phyloP scores from a whole-genome alignment of 2,329 filamentous ascomycete genomes.

The Aspergillus arachidicola region DNA sequence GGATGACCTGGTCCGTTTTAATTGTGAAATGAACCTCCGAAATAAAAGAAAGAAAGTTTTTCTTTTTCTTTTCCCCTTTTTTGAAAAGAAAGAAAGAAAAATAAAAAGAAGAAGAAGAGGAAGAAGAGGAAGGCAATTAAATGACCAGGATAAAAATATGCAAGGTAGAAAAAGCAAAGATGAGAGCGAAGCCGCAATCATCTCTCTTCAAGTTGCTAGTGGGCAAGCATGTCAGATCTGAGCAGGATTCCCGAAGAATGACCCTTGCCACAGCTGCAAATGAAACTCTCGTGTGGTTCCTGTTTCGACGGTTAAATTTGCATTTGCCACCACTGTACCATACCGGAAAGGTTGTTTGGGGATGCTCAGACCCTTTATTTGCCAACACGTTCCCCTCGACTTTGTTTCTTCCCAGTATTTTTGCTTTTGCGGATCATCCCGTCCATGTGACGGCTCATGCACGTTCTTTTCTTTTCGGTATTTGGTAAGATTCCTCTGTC shows the following conservation, averaged over 20 bases:
- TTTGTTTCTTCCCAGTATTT: background rate
- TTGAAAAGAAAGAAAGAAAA: too few species aligned
- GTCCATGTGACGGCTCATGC: slow-evolving; percentile 1
- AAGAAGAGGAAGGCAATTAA: background rate
- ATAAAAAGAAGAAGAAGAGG: too few species aligned
- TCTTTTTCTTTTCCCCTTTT: too few species aligned
- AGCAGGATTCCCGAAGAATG: slow-evolving; percentile 3
- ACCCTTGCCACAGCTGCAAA: slow-evolving; percentile 12
- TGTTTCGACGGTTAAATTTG: background rate
- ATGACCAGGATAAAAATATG: background rate
- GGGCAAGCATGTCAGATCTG: background rate
- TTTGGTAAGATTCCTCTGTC: background rate
- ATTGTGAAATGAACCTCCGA: background rate
- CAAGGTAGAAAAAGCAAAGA: background rate
- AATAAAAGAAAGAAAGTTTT: background rate
- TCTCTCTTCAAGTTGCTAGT: background rate
- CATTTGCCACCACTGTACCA: background rate
- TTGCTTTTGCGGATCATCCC: background rate
- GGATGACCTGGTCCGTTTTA: background rate
- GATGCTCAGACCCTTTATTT: background rate
- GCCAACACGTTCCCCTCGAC: background rate
- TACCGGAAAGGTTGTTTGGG: background rate
- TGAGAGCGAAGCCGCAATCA: background rate
- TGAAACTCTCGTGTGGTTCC: background rate
- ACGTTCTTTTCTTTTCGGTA: background rate